Base-by-base conservation (phyloP, 116 monocot genomes). In the Trichopus zeylanicus region DNA sequence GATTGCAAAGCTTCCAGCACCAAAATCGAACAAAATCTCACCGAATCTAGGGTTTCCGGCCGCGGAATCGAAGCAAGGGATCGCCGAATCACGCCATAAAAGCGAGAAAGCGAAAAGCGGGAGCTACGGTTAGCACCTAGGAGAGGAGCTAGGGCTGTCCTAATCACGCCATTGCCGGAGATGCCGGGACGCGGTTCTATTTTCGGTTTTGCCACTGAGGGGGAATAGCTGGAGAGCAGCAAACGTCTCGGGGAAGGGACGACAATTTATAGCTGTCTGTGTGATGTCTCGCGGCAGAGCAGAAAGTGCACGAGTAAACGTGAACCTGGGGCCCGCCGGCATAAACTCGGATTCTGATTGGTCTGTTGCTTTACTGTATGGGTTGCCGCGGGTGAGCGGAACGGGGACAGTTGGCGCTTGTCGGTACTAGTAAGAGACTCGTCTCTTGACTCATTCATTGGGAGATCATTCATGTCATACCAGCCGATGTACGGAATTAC, bases 131-230 rank as follows among this genome's bases (percentile, higher is more conserved):
- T n/a, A 53, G 53, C 26, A 28, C 26, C 11, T 27, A 27, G 18
- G 22, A 53, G 53, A 53, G 53, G 28, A 26, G 2, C 53, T 26
- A 28, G 3, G 25, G 29, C 10, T 23, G 26, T 26, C 26, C 7
- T 9, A 13, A 6, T 27, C 26, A 42, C 42, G 42, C 7, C 3
- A 42, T 13, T n/a, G 42, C 13, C 18, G 42, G n/a, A n/a, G 18
- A 12, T 23, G 26, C 26, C 2, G 53, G 53, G 12, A 16, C 13
- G n/a, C n/a, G n/a, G n/a, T 15, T 3, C 8, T 53, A 53, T 28
- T 53, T 53, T 27, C 53, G 27, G 53, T 8, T 13, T 12, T 53
- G 53, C 53, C 53, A 53, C 53, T 53, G 53, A 28, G 27, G 28
- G 53, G 28, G 53, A 46, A 27, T 2, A 12, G 26, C 1, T 10